A percentile compares a stretch with the other conserved stretches of the same genome.
Conservation (phyloP, 192 early-diverging fungal species). For the Piromyces sp. region DNA sequence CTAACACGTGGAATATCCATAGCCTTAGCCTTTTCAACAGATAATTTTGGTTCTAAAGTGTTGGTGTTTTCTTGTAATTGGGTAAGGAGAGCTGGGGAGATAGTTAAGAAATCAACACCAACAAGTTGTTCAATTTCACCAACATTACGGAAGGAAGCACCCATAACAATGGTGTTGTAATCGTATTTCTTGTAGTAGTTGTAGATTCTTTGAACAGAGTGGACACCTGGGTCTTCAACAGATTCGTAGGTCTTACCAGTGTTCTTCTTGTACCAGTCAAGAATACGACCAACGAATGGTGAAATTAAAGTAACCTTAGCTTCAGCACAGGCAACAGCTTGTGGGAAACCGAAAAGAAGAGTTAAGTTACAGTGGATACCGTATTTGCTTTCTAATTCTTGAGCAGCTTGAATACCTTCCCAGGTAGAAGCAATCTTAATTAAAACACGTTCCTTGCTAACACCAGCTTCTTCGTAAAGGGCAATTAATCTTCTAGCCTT, state of each 20-base stretch:
- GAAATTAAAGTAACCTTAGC: conserved; percentile 91
- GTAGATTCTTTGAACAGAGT: conserved; percentile 85
- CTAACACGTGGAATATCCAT: conserved; percentile 43
- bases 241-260: conserved; percentile 67
- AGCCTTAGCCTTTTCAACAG: conserved; percentile 40
- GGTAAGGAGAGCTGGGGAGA: conserved; percentile 71
- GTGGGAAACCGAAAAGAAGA: conserved; percentile 77
- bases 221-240: conserved; percentile 80
- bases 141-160: conserved; percentile 92
- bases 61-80: conserved; percentile 51
- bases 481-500: conserved; percentile 81
- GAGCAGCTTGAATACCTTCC: conserved; percentile 97
- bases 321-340: conserved; percentile 95
- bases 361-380: conserved; percentile 98
- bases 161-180: conserved; percentile 99
- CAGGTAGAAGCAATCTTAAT: conserved; percentile 99
- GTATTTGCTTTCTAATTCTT: conserved; percentile 67
- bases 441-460: conserved; percentile 78
- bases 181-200: conserved; percentile 98
- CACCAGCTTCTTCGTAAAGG: conserved; percentile 77
- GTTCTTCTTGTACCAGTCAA: conserved; percentile 92
- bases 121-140: conserved; percentile 93
- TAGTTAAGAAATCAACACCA: conserved; percentile 95
- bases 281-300: conserved; percentile 96
- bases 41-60: conserved; percentile 54